Evolutionary conservation across 2,329 filamentous ascomycete species (phyloP), one percentile per base, ranked within the genome.

Genomic region (Didymella pomorum): DNA sequence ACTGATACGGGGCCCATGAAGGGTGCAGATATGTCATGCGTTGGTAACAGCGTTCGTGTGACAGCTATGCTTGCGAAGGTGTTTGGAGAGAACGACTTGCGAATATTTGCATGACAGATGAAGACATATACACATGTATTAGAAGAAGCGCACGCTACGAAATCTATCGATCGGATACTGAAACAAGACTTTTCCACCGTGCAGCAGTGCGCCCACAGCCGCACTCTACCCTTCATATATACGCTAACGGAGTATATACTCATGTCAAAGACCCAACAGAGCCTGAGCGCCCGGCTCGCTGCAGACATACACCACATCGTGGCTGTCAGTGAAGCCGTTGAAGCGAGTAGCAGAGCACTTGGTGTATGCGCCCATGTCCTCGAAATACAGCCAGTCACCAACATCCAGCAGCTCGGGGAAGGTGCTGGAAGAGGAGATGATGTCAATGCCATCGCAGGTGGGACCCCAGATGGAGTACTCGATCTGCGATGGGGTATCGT

Each of bases 401-500:
- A 97, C 91, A 73, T 97, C 89, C 42, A 99, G 82, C 46, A 90
- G 85, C 52, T 90, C 87, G 31, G 87, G 81, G 71, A 97, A 92
- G 62, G 84, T 86, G 77, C 91, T 92, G 74, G 89, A 91, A 76
- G 92, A 87, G 48, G 90, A 87, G 79, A 99, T 96, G 77, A 93
- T 91, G 79, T 99, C 95, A 71, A 99, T 98, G 60, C 95, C 94
- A 75, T 99, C 95, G 75, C 95, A 99, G 16, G 95, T 98, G 1
- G 95, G 95, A 6, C 95, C 95, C 94, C 95, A 99, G 79, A 99
- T 90, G 21, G 93, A 97, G 80, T 99, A 98, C 75, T 96, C 90
- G 63, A 89, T 84, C 81, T 69, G 80, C 71, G 64, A 80, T 56
- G 62, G 83, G 80, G 78, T 88, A 44, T 77, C 75, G 43, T 77